phyloP scores from a whole-genome alignment of 1,139 yeast species.

The Geotrichum candidum region DNA sequence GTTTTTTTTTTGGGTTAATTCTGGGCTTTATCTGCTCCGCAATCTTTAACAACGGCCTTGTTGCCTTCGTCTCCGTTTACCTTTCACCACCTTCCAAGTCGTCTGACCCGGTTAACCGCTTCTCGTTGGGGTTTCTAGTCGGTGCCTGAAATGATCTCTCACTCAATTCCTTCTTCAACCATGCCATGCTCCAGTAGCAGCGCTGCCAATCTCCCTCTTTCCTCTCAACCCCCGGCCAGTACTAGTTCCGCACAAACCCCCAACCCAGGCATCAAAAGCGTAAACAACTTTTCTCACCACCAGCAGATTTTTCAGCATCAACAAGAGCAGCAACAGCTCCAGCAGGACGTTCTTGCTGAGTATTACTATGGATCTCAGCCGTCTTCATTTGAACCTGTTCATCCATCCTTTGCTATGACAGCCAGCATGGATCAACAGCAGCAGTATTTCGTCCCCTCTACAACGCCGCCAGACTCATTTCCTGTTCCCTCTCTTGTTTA shows the following conservation, averaged over 20 bases:
- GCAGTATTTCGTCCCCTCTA: not conserved
- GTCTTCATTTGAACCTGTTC: not conserved
- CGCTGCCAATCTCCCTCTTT: not conserved
- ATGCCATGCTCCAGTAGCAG: not conserved
- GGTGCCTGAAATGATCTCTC: not conserved
- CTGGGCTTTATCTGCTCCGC: too few species aligned
- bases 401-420: not conserved
- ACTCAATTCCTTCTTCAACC: not conserved
- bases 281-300: not conserved
- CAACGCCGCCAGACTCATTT: not conserved
- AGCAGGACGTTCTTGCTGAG: not conserved
- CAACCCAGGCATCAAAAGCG: not conserved
- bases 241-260: not conserved
- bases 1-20: not conserved
- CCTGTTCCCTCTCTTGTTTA: not conserved
- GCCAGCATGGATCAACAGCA: not conserved
- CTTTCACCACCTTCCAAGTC: not conserved
- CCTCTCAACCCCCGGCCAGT: not conserved
- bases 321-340: not conserved
- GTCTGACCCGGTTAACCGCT: not conserved
- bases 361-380: not conserved
- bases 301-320: not conserved
- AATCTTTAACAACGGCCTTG: too few species aligned
- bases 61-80: not conserved
- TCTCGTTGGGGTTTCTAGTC: not conserved